Evolutionary conservation across 306 rosid genomes (phyloP).

Genomic region (Argentina anserina): DNA sequence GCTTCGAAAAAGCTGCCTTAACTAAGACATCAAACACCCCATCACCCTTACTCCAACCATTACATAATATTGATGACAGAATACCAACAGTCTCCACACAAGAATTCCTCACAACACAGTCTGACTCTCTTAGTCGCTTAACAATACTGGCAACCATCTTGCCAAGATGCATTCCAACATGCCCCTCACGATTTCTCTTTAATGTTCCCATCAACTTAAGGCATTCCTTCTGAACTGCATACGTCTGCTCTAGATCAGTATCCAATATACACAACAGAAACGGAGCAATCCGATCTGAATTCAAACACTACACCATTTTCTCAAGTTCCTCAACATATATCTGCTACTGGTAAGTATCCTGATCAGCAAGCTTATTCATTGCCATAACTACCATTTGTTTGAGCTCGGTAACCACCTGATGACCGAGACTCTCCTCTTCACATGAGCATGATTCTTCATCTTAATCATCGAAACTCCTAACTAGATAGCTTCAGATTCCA

Average conservation of each 20-base stretch:
- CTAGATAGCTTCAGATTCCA: background rate
- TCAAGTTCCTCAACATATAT: constrained; percentile 64
- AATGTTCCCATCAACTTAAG: constrained; percentile 50
- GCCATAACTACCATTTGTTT: constrained; percentile 46
- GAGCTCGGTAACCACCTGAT: constrained; percentile 48
- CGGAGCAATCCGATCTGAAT: constrained; percentile 50
- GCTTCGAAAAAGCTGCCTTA: constrained; percentile 64
- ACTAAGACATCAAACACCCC: constrained; percentile 49
- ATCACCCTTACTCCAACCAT: constrained; percentile 19
- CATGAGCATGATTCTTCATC: constrained; percentile 49
- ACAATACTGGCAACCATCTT: constrained; percentile 57
- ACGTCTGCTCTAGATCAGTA: constrained; percentile 57
- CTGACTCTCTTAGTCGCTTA: constrained; percentile 63
- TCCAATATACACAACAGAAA: constrained; percentile 66
- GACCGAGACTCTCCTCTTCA: constrained; percentile 36
- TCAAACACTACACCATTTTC: constrained; percentile 36
- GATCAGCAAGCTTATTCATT: constrained; percentile 75
- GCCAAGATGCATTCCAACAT: constrained; percentile 51
- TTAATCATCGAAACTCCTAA: constrained; percentile 1
- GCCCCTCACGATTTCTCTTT: constrained; percentile 29
- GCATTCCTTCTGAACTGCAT: constrained; percentile 54
- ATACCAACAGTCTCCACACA: constrained; percentile 53
- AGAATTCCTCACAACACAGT: constrained; percentile 59
- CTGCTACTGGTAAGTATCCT: constrained; percentile 70
- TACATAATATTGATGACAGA: constrained; percentile 40